Percentiles rank a stretch among this genome's conserved stretches.
phyloP scores from a whole-genome alignment of 192 early-diverging fungal species.

The Linnemannia elongata region DNA sequence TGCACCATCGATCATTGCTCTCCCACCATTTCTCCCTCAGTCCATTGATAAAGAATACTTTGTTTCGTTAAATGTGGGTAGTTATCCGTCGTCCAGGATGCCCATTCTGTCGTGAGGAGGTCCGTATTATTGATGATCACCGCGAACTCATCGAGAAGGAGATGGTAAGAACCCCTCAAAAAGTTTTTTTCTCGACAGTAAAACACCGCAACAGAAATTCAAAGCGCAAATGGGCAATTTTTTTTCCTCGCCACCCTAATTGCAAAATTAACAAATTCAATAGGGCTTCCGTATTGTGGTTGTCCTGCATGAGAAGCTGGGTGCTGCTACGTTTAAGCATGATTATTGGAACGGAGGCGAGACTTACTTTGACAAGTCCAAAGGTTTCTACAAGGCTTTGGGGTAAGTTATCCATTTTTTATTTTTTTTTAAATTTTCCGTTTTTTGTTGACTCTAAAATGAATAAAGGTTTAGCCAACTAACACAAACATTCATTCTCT shows the following conservation, averaged over 20 bases:
- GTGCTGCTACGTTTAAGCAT: slow-evolving; percentile 53
- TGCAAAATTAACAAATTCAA: not conserved
- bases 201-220: too few species aligned
- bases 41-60: not conserved
- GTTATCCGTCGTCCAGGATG: slow-evolving; percentile 62
- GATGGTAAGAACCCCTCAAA: slow-evolving; percentile 21
- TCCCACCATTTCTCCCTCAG: too few species aligned
- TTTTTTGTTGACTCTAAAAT: not conserved
- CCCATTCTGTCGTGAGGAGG: slow-evolving; percentile 61
- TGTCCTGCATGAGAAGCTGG: slow-evolving; percentile 58
- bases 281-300: slow-evolving; percentile 52
- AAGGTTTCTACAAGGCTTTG: slow-evolving; percentile 57
- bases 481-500: not conserved
- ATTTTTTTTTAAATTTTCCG: not conserved
- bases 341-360: slow-evolving; percentile 57
- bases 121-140: slow-evolving; percentile 39
- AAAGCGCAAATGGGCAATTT: too few species aligned
- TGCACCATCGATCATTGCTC: not conserved
- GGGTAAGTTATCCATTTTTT: slow-evolving; percentile 5
- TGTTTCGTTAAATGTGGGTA: not conserved
- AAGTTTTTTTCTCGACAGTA: not conserved
- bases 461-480: not conserved
- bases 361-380: slow-evolving; percentile 55
- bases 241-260: not conserved
- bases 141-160: slow-evolving; percentile 55